A percentile compares a stretch with the other conserved stretches of the same genome.
These are phyloP conservation scores for Entophlyctis luteolus DNA, from an alignment of 192 early-diverging fungal genomes.

Conservation along the genomic window DNA sequence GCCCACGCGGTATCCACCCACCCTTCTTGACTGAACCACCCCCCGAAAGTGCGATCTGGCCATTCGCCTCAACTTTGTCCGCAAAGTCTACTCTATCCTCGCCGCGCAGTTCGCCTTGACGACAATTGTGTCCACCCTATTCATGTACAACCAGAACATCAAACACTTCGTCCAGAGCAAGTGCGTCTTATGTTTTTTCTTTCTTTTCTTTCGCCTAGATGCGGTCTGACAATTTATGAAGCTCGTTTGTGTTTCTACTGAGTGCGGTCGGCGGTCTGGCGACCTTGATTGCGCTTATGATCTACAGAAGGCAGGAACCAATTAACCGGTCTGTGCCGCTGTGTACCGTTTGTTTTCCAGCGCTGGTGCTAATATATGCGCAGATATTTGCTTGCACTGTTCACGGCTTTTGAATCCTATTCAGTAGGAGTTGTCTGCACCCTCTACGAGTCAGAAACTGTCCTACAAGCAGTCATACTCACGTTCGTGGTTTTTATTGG, in stretches of 20 bases:
- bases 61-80: not conserved
- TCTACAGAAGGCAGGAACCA: not conserved
- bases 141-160: slow-evolving; percentile 53
- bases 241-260: too few relatives aligned
- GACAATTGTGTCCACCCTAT: slow-evolving; percentile 48
- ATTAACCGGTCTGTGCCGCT: slow-evolving; percentile 4
- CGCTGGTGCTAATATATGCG: not conserved
- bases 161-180: slow-evolving; percentile 52
- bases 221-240: too few relatives aligned
- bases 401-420: slow-evolving; percentile 60
- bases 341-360: not conserved
- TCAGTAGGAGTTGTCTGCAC: slow-evolving; percentile 56
- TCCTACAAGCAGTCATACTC: slow-evolving; percentile 73
- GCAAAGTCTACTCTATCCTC: slow-evolving; percentile 47
- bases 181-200: slow-evolving; percentile 26
- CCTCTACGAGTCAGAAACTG: slow-evolving; percentile 57
- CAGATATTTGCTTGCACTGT: slow-evolving; percentile 51
- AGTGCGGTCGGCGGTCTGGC: not conserved
- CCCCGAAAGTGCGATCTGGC: slow-evolving; percentile 6
- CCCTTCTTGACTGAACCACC: too few relatives aligned
- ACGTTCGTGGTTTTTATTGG: slow-evolving; percentile 68
- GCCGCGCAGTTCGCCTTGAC: slow-evolving; percentile 60
- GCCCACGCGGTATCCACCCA: too few relatives aligned
- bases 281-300: slow-evolving; percentile 3
- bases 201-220: not conserved